These are phyloP conservation scores for Prunus kanzakura DNA, from an alignment of 306 rosid genomes.

Conservation along the genomic window DNA sequence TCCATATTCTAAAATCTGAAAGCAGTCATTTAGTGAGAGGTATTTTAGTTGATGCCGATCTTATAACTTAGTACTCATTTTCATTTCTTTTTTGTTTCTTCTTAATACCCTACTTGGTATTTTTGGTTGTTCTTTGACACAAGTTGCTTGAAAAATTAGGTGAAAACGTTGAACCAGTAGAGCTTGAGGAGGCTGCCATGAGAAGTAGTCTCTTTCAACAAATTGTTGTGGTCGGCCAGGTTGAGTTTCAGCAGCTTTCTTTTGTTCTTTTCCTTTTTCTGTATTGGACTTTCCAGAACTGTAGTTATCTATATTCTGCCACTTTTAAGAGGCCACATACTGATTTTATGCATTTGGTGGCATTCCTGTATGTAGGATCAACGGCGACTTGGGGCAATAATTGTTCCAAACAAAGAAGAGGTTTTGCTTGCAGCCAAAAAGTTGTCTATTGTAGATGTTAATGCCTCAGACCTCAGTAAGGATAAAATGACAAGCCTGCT, in stretches of 20 bases:
- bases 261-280: not conserved
- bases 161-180: slow-evolving; percentile 88
- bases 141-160: slow-evolving; percentile 48
- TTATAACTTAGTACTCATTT: too few species aligned
- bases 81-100: not conserved
- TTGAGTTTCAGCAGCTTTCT: slow-evolving; percentile 20
- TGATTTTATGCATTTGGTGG: slow-evolving; percentile 10
- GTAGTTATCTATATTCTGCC: slow-evolving; percentile 1
- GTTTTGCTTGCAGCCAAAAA: slow-evolving; percentile 57
- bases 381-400: slow-evolving; percentile 86
- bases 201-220: slow-evolving; percentile 81
- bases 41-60: too few species aligned
- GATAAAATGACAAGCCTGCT: slow-evolving; percentile 48
- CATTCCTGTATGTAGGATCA: slow-evolving; percentile 52
- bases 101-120: not conserved
- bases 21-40: too few species aligned
- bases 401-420: slow-evolving; percentile 92
- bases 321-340: not conserved
- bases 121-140: slow-evolving; percentile 12
- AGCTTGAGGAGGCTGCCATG: slow-evolving; percentile 90
- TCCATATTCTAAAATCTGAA: too few species aligned
- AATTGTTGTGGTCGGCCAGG: slow-evolving; percentile 92
- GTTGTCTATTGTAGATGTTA: slow-evolving; percentile 39
- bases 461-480: slow-evolving; percentile 53
- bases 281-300: slow-evolving; percentile 5